Evolutionary conservation across 306 rosid genomes (phyloP).

Genomic region (Calophaca sinica): DNA sequence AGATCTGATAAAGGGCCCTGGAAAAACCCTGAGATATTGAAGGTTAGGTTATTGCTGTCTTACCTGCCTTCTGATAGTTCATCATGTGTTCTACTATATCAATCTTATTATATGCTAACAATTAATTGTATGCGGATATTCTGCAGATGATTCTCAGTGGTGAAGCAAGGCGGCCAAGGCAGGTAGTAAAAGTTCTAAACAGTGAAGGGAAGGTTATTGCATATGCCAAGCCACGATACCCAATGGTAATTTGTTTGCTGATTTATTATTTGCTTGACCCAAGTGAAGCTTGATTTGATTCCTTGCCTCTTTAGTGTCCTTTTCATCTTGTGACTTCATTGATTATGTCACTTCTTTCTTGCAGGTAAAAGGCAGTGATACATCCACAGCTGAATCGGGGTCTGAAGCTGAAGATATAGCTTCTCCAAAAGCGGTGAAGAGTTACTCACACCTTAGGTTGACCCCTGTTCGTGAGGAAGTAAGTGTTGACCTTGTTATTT

Average conservation of each 20-base stretch:
- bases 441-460: constrained; percentile 83
- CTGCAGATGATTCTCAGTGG: constrained; percentile 88
- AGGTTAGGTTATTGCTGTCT: constrained; percentile 75
- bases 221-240: constrained; percentile 82
- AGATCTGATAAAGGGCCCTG: constrained; percentile 98
- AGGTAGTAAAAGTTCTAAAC: constrained; percentile 84
- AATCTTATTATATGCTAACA: constrained; percentile 41
- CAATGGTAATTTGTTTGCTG: constrained; percentile 62
- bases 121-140: constrained; percentile 41
- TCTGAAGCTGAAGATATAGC: constrained; percentile 96
- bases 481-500: constrained; percentile 52
- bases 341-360: constrained; percentile 28
- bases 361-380: constrained; percentile 92
- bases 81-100: background rate
- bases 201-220: constrained; percentile 94
- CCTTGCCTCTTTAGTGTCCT: constrained; percentile 5
- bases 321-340: constrained; percentile 12
- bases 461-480: constrained; percentile 99
- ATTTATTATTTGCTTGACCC: constrained; percentile 29
- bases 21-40: constrained; percentile 90
- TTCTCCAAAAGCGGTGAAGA: constrained; percentile 82
- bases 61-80: constrained; percentile 36
- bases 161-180: constrained; percentile 80
- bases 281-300: constrained; percentile 5
- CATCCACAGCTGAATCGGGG: constrained; percentile 99